A percentile compares a stretch with the other conserved stretches of the same genome.
Conservation (phyloP, 2,329 filamentous ascomycete genomes). For the Magnaporthiopsis incrustans region DNA sequence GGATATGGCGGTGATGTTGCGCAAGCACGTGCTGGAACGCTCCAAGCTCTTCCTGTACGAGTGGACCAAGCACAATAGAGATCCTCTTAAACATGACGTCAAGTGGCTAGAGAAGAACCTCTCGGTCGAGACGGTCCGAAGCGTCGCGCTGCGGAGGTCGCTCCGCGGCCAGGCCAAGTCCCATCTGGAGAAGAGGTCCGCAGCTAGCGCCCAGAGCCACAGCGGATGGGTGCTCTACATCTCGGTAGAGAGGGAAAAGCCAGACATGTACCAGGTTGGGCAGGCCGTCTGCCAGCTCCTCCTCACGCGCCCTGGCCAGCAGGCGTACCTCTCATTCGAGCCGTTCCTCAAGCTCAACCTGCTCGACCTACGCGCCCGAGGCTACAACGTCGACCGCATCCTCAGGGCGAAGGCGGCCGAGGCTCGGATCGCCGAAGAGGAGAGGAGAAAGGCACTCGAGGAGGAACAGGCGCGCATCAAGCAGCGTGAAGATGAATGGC, state of each 20-base stretch:
- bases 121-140: conserved; percentile 66
- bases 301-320: conserved; percentile 73
- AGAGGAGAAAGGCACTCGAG: conserved; percentile 65
- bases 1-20: conserved; percentile 57
- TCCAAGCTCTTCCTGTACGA: conserved; percentile 85
- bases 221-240: conserved; percentile 64
- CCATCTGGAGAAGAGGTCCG: conserved; percentile 67
- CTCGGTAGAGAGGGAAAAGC: conserved; percentile 52
- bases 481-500: conserved; percentile 41
- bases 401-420: conserved; percentile 81
- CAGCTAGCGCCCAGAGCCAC: conserved; percentile 45
- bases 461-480: conserved; percentile 63
- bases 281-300: conserved; percentile 77
- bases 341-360: conserved; percentile 82
- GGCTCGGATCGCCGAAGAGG: conserved; percentile 76
- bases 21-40: conserved; percentile 78
- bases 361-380: conserved; percentile 71
- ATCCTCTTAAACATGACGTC: conserved; percentile 76
- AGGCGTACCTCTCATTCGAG: conserved; percentile 85
- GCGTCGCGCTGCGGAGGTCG: conserved; percentile 69
- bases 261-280: conserved; percentile 85
- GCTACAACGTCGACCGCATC: conserved; percentile 95
- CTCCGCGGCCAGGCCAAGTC: conserved; percentile 59
- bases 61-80: conserved; percentile 58
- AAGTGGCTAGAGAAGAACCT: conserved; percentile 89